phyloP scores from a whole-genome alignment of 805 yeast genomes.

The Candida awuae region DNA sequence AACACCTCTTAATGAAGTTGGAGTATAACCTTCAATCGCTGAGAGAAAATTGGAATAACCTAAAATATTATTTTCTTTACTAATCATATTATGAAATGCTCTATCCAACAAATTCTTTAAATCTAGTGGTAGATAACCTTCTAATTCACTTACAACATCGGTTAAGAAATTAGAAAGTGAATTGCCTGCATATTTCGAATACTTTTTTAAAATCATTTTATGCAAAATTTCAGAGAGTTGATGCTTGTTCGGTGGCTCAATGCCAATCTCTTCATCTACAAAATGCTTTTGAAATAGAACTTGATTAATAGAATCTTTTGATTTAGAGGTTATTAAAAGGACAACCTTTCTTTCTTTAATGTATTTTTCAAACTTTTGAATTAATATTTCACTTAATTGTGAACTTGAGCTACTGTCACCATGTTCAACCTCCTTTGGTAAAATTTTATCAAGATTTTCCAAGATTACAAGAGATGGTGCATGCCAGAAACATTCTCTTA shows the following conservation, averaged over 20 bases:
- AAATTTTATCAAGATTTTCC: conserved; percentile 69
- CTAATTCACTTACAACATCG: conserved; percentile 63
- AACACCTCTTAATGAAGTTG: conserved; percentile 79
- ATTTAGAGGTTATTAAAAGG: conserved; percentile 52
- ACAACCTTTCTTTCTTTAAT: conserved; percentile 43
- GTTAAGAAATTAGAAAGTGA: conserved; percentile 32
- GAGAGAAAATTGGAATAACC: conserved; percentile 36
- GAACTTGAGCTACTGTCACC: conserved; percentile 53
- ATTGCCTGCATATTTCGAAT: conserved; percentile 26
- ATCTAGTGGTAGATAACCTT: conserved; percentile 85
- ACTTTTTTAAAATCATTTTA: conserved; percentile 25
- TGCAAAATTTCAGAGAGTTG: conserved; percentile 39
- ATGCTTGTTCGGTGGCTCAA: conserved; percentile 63
- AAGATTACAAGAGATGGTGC: conserved; percentile 67
- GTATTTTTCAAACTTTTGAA: conserved; percentile 36
- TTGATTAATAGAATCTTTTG: conserved; percentile 59
- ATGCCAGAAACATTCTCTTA: conserved; percentile 50
- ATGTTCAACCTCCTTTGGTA: conserved; percentile 54
- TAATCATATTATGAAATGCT: conserved; percentile 44
- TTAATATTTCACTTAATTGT: conserved; percentile 57
- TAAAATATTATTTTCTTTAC: conserved; percentile 10
- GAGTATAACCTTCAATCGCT: conserved; percentile 64
- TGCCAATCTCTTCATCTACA: conserved; percentile 50
- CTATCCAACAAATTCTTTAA: conserved; percentile 64
- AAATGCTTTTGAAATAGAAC: conserved; percentile 59